Percentiles rank a stretch among this genome's conserved stretches.
These are phyloP conservation scores for Ilex asprella DNA, from an alignment of 257 asterid genomes.

Conservation along the genomic window DNA sequence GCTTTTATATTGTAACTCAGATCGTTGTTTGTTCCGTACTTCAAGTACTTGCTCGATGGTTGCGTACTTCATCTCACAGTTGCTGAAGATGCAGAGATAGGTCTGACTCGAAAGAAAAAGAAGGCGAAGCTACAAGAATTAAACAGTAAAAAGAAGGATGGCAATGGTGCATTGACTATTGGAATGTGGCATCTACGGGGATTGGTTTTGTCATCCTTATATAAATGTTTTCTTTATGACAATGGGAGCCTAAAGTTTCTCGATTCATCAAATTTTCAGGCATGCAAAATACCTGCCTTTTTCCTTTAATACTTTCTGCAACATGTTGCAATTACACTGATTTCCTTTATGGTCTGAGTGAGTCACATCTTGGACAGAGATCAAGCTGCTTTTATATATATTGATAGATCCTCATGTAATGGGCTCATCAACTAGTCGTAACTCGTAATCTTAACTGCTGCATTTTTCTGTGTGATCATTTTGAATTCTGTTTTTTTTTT, in stretches of 20 bases:
- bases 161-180: slow-evolving; percentile 30
- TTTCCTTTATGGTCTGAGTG: too few species aligned
- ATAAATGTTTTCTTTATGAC: slow-evolving; percentile 79
- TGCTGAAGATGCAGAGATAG: slow-evolving; percentile 25
- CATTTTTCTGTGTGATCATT: too few species aligned
- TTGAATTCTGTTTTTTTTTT: too few species aligned
- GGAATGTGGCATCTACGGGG: slow-evolving; percentile 77
- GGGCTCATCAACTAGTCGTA: too few species aligned
- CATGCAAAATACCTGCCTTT: slow-evolving; percentile 20
- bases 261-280: slow-evolving; percentile 73
- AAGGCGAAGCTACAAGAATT: slow-evolving; percentile 46
- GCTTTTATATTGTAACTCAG: slow-evolving; percentile 25
- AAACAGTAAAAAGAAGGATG: slow-evolving; percentile 25
- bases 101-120: slow-evolving; percentile 51
- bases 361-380: too few species aligned
- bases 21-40: slow-evolving; percentile 81
- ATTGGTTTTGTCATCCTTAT: slow-evolving; percentile 58
- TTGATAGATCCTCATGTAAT: too few species aligned
- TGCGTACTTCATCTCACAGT: slow-evolving; percentile 56
- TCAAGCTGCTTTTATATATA: too few species aligned
- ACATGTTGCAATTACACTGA: background rate
- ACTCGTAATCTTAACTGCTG: too few species aligned
- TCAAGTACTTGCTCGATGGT: slow-evolving; percentile 77
- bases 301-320: slow-evolving; percentile 3
- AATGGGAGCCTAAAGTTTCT: slow-evolving; percentile 63